These are phyloP conservation scores for Apiospora pterosperma DNA, from an alignment of 2,329 filamentous ascomycete genomes.

Conservation along the genomic window DNA sequence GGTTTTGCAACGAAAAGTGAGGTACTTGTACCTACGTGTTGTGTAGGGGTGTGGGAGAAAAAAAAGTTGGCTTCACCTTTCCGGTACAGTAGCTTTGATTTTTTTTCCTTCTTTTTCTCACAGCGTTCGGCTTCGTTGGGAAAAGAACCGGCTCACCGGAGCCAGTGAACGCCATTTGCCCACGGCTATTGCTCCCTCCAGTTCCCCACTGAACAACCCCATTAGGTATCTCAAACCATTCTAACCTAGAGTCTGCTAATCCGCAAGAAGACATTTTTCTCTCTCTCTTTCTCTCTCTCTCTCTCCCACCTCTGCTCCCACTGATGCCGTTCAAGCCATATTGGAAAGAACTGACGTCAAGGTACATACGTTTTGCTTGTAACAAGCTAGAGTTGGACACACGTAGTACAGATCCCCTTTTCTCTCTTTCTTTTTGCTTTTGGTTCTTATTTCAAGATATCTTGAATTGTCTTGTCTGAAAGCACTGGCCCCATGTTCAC, in stretches of 20 bases:
- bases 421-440: not conserved
- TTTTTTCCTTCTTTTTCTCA: not conserved
- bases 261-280: not conserved
- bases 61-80: conserved; percentile 3
- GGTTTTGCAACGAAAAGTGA: not conserved
- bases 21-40: conserved; percentile 1
- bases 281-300: too few relatives aligned
- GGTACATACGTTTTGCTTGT: not conserved
- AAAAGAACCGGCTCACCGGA: not conserved
- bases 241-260: not conserved
- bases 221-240: not conserved
- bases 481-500: not conserved
- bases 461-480: not conserved
- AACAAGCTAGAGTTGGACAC: too few relatives aligned
- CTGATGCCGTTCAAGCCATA: not conserved
- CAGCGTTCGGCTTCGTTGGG: conserved; percentile 4
- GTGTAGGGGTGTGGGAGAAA: not conserved
- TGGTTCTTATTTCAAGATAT: not conserved
- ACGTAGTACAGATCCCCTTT: not conserved
- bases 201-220: not conserved
- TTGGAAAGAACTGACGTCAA: not conserved
- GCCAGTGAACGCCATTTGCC: not conserved
- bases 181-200: not conserved
- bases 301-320: too few relatives aligned
- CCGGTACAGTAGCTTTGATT: not conserved